Percentiles rank a stretch among this genome's conserved stretches.
phyloP scores from a whole-genome alignment of 2,329 filamentous ascomycete species.

The Amphichorda felina region DNA sequence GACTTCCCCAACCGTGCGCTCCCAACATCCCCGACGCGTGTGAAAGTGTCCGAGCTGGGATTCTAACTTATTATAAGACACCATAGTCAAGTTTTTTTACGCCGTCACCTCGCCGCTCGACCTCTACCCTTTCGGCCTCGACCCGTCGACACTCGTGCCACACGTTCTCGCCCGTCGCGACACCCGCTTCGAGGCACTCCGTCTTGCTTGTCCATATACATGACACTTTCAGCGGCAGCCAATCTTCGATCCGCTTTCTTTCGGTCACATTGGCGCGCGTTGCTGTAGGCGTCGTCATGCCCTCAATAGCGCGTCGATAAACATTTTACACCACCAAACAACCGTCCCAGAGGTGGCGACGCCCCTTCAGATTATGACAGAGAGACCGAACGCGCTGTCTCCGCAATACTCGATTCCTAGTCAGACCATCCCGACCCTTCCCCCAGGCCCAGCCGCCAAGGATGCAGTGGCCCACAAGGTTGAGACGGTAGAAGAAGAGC shows the following conservation, averaged over 20 bases:
- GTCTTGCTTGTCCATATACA: constrained; percentile 7
- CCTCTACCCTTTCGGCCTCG: constrained; percentile 2
- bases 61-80: constrained; percentile 4
- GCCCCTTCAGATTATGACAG: constrained; percentile 49
- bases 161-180: constrained; percentile 4
- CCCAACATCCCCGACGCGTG: constrained; percentile 10
- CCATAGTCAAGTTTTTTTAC: constrained; percentile 4
- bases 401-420: constrained; percentile 44
- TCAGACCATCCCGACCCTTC: constrained; percentile 31
- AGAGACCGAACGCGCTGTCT: constrained; percentile 39
- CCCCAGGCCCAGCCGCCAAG: constrained; percentile 16
- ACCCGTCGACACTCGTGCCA: neutral
- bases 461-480: constrained; percentile 32
- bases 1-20: constrained; percentile 11
- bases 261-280: constrained; percentile 23
- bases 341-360: constrained; percentile 26
- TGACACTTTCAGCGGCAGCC: constrained; percentile 10
- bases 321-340: constrained; percentile 24
- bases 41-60: constrained; percentile 7
- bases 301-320: constrained; percentile 40
- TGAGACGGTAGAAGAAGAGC: constrained; percentile 57
- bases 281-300: constrained; percentile 45
- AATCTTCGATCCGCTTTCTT: constrained; percentile 8
- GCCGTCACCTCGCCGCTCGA: constrained; percentile 1
- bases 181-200: neutral